Evolutionary conservation across 75 land plant genomes (phyloP), one percentile per base, ranked within the genome.

Genomic region (Selaginella tamariscina): DNA sequence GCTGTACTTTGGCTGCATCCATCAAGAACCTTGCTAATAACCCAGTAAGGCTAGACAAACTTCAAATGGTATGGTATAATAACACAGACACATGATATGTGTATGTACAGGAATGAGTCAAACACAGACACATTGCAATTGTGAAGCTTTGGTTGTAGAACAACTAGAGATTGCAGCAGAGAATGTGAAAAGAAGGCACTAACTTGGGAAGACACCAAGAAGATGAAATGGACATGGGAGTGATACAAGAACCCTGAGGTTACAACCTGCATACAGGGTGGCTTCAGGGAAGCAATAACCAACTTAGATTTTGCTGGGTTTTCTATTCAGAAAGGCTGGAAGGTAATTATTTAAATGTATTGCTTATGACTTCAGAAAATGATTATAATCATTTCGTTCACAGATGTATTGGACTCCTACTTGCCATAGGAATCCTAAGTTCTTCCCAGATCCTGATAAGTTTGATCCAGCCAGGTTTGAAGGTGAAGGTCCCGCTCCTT

Each of bases 191-290:
- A 63, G 0, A 82, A 82, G 68, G 64, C 66, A 0, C 64, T 84
- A 29, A 84, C 73, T 21, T 83, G 89, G 89, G 79, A 74, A 0
- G 87, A 85, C 63, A 65, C 82, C 0, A 32, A 70, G 88, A 87
- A 85, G 68, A 80, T 76, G 74, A 82, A 87, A 55, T 87, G 91
- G 91, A 80, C n/a, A n/a, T n/a, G n/a, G n/a, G 79, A 65, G 88
- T 81, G n/a, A 80, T 80, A 1, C 68, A 78, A 77, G 91, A 67
- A 72, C 76, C 27, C 55, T 82, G 63, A 71, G 91, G 32, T 1
- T 75, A n/a, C 27, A 70, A 32, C 76, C 88, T 54, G 87, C 88
- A 0, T 78, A 0, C 57, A 69, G 27, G 85, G 80, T 20, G 71
- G 73, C 13, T 85, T 87, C 65, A 77, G 88, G 29, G 68, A 24